A percentile compares a stretch with the other conserved stretches of the same genome.
These are phyloP conservation scores for Neospora caninum DNA, from an alignment of 169 alveolate genomes.

Conservation along the genomic window DNA sequence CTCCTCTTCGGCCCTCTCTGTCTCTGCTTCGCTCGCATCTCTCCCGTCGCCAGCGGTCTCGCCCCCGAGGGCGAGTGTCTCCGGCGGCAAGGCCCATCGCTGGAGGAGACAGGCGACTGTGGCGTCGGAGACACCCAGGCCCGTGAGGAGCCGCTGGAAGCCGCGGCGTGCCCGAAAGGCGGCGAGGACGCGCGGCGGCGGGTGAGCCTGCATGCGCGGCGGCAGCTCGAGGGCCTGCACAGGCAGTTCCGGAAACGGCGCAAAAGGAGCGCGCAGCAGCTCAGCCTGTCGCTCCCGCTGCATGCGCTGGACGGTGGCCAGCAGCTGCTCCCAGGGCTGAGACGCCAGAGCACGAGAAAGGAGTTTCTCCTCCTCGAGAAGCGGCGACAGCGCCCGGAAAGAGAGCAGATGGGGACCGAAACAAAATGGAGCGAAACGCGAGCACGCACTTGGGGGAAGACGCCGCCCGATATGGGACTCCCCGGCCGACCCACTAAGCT, in stretches of 20 bases:
- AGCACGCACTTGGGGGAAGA: not conserved
- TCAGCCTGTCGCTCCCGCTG: not conserved
- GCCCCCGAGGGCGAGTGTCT: not conserved
- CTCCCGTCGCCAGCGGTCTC: not conserved
- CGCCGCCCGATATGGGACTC: too few species aligned
- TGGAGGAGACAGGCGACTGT: slow-evolving; percentile 7
- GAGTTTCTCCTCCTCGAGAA: not conserved
- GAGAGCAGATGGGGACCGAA: not conserved
- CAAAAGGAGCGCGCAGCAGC: not conserved
- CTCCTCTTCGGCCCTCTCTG: too few species aligned
- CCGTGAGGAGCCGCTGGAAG: not conserved
- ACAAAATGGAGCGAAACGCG: not conserved
- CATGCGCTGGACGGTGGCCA: slow-evolving; percentile 12
- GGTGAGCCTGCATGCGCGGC: not conserved
- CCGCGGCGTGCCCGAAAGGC: not conserved
- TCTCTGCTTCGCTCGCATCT: not conserved
- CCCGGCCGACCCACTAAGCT: not conserved
- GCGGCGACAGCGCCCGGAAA: not conserved
- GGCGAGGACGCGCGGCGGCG: not conserved
- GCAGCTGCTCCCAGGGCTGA: slow-evolving; percentile 13
- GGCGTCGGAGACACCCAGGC: not conserved
- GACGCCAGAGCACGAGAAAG: not conserved
- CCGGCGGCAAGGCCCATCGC: not conserved
- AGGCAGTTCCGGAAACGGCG: slow-evolving; percentile 5
- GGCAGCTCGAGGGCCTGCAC: not conserved